Base-by-base conservation (phyloP, 2,329 filamentous ascomycete genomes). In the Penicillium sp. region DNA sequence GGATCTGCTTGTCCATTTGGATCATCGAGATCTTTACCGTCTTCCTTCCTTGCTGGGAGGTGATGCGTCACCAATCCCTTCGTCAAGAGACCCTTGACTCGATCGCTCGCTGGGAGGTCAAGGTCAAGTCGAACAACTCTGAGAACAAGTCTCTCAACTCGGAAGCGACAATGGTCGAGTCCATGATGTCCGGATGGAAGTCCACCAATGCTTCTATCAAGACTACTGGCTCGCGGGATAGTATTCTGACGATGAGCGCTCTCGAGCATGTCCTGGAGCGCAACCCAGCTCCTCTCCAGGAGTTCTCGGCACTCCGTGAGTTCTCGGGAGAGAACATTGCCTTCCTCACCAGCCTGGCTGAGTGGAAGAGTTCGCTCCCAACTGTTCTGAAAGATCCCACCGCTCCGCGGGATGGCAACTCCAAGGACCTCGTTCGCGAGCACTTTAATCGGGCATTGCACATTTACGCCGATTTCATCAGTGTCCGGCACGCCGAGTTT, bases 301-400 rank as follows among this genome's bases (percentile, higher is more conserved):
- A 85, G 54, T 90, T 88, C 70, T 87, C 88, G 0, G 87, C 87
- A 0, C 78, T 84, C 0, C 81, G 83, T 38, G 88, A 90, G 65
- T 90, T 90, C 69, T 89, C 87, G 0, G 88, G 87, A 14, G 88
- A 90, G 71, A 90, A 90, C 69, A 87, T 90, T 63, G 83, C 87
- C 49, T 90, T 90, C 71, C 74, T 90, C 5, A 84, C 81, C 8
- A 77, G 80, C 42, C 82, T 89, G 8, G 77, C 80, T 2, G 79
- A 82, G 58, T 89, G 85, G 84, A 86, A 84, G 69, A 54, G n/a
- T 48, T 48, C 54, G 10, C 55, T 71, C 1, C 67, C 71, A 8
- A 62, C 68, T 34, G 63, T 68, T 14, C 63, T 67, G 52, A 64
- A 62, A 10, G 66, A 68, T 20, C 56, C 57, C 63, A 41, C 56